phyloP scores from a whole-genome alignment of 768 basidiomycete species.

The Gymnopilus dilepis region DNA sequence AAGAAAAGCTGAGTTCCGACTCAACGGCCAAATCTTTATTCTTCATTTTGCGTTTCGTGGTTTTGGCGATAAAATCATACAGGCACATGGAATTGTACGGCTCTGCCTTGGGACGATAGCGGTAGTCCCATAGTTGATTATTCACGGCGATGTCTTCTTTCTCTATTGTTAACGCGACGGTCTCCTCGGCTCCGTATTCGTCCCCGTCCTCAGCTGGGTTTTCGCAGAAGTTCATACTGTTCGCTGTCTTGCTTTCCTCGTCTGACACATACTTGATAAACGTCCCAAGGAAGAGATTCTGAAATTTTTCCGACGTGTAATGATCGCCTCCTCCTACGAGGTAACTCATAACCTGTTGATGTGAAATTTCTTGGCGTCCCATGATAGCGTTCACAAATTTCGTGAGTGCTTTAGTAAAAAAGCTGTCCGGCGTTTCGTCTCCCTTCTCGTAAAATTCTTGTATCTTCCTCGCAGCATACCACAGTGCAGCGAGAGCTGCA shows the following conservation, averaged over 20 bases:
- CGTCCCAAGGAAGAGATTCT: background rate
- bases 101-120: background rate
- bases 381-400: background rate
- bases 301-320: background rate
- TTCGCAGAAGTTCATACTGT: no score
- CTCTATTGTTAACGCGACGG: no score
- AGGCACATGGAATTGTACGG: constrained; percentile 1
- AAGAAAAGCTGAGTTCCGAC: background rate
- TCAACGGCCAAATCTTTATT: background rate
- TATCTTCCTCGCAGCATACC: background rate
- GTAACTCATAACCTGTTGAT: background rate
- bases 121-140: background rate
- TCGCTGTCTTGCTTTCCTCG: no score
- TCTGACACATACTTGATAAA: background rate
- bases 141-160: no score
- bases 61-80: constrained; percentile 6
- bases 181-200: no score
- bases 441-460: no score
- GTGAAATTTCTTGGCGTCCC: background rate
- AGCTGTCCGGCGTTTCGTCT: no score
- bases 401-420: background rate
- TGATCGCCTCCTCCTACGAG: background rate
- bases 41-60: background rate
- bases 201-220: no score
- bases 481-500: background rate